Evolutionary conservation across 306 rosid species (phyloP), one percentile per base, ranked within the genome.

Genomic region (Malus orientalis): DNA sequence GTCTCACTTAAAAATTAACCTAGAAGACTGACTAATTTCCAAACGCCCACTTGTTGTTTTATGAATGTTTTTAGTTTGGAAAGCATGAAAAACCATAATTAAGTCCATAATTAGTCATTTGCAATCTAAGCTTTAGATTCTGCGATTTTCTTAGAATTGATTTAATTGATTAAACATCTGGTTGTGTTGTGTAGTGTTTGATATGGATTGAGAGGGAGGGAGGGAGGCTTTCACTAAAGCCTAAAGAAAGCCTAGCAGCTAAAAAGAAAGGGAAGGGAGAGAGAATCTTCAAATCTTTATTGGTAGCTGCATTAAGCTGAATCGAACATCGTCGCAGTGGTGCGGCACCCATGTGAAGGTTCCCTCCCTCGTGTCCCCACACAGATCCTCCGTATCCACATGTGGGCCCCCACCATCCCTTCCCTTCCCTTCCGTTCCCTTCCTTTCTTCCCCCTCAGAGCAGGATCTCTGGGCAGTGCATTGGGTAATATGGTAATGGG

Each of bases 321-420:
- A 57, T n/a, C 40, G 9, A 73, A 77, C 80, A 64, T 27, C 80
- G 81, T 67, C 59, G 73, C 76, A 65, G 81, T 20, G 42, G 70
- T 42, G 55, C 78, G 58, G 89, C 88, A 78, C 84, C 88, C 97
- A 93, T 82, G 92, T 87, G 98, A 93, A 81, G 42, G 65, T 33
- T 57, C 71, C 68, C 71, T 73, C 8, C 47, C 67, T 69, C 27
- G 18, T 76, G 92, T 76, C 86, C 93, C 98, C 86, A 91, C 90
- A 71, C 58, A 80, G 96, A 90, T 89, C 91, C 92, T 88, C 90
- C 87, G 91, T 89, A 93, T 93, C 98, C 80, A 70, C 10, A 29
- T 18, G 32, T 77, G 90, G 95, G 84, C 75, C 96, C 91, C 80
- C 18, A 32, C 33, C 4, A 32, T 32, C 44, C 42, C 66, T 11